Evolutionary conservation across 768 basidiomycete species (phyloP).

Genomic region (Mycena pura): DNA sequence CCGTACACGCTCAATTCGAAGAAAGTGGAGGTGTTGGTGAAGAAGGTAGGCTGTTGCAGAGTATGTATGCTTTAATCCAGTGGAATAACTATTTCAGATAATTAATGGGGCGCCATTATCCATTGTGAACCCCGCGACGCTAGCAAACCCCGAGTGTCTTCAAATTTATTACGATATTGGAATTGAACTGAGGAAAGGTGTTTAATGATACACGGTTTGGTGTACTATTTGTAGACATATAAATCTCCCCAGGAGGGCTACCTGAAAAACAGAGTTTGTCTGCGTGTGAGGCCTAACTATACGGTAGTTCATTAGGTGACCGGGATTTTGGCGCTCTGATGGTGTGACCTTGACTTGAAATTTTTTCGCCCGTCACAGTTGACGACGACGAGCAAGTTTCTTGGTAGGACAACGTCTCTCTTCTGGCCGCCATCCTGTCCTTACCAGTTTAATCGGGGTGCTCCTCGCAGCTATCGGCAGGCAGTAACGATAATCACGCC

Average conservation of each 20-base stretch:
- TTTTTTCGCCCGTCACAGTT: neutral
- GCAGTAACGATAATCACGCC: constrained; percentile 24
- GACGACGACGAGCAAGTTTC: constrained; percentile 1
- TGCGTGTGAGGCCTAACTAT: constrained; percentile 53
- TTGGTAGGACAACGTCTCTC: constrained; percentile 7
- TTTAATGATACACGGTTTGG: too few species aligned
- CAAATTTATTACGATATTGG: constrained; percentile 65
- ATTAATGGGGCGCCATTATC: constrained; percentile 78
- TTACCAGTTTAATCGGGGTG: constrained; percentile 13
- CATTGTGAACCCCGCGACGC: constrained; percentile 72
- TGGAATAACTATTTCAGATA: constrained; percentile 53
- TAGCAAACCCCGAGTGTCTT: constrained; percentile 78
- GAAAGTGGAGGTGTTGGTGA: constrained; percentile 79
- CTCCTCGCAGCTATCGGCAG: constrained; percentile 23
- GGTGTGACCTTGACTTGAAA: neutral
- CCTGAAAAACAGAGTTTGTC: too few species aligned
- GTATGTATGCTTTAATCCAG: neutral
- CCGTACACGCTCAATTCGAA: constrained; percentile 86
- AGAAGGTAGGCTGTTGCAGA: constrained; percentile 63
- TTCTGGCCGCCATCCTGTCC: neutral
- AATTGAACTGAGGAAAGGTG: constrained; percentile 26
- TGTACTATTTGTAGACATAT: too few species aligned
- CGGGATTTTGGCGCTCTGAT: constrained; percentile 7
- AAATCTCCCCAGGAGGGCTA: too few species aligned
- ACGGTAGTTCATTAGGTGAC: constrained; percentile 18